Evolutionary conservation across 2,329 filamentous ascomycete species (phyloP).

Genomic region (Bretziella fagacearum): DNA sequence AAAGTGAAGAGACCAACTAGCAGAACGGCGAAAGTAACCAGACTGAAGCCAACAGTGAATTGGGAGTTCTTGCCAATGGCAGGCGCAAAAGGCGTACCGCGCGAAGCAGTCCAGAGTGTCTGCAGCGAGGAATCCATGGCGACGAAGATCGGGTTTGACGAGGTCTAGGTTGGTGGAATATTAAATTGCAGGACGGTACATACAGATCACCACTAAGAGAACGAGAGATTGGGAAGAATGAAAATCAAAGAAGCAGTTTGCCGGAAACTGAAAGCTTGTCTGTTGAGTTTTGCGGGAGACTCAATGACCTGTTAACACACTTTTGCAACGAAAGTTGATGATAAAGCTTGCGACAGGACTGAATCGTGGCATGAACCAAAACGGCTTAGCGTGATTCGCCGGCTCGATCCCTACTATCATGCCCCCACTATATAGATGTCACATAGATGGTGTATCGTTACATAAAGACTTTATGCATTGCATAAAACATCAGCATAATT

Average conservation of each 20-base stretch:
- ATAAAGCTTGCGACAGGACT: conserved; percentile 8
- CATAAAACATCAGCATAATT: neutral
- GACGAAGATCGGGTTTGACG: neutral
- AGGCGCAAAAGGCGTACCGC: conserved; percentile 70
- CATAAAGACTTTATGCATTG: neutral
- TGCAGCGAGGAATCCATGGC: conserved; percentile 67
- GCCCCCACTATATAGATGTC: too few species aligned
- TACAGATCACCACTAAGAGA: too few species aligned
- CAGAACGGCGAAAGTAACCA: conserved; percentile 55
- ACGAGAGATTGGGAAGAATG: too few species aligned
- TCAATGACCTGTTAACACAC: neutral
- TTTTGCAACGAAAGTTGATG: neutral
- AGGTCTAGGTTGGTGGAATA: neutral
- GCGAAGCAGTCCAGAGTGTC: conserved; percentile 86
- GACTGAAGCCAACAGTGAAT: conserved; percentile 60
- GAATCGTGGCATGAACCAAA: conserved; percentile 14
- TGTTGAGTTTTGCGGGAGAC: too few species aligned
- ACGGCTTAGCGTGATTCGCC: conserved; percentile 8
- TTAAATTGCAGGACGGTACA: too few species aligned
- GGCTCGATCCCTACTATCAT: neutral
- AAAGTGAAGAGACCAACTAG: conserved; percentile 69
- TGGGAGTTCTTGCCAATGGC: conserved; percentile 66
- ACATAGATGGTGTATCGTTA: neutral
- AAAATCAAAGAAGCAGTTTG: too few species aligned
- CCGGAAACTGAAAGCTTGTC: neutral